phyloP scores from a whole-genome alignment of 2,329 filamentous ascomycete species.

The Aspergillus intermedius region DNA sequence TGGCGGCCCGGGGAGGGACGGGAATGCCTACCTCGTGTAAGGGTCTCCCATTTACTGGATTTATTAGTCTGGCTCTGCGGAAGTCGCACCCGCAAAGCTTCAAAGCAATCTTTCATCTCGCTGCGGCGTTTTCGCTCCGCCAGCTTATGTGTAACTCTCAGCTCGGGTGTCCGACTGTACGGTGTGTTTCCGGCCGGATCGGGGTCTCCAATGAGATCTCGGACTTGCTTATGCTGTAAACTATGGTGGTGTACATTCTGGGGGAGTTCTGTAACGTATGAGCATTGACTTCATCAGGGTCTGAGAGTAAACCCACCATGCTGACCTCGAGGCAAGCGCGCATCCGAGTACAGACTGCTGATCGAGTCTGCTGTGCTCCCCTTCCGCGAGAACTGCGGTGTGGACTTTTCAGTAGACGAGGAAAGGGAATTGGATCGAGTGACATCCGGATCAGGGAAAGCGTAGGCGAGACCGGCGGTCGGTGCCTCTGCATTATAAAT shows the following conservation, averaged over 20 bases:
- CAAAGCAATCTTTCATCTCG: conserved; percentile 49
- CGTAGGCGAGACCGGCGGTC: conserved; percentile 45
- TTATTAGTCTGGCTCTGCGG: conserved; percentile 45
- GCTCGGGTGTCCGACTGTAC: conserved; percentile 45
- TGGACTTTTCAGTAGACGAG: conserved; percentile 26
- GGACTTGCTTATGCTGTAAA: conserved; percentile 44
- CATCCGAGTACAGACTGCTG: conserved; percentile 43
- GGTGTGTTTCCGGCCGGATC: conserved; percentile 40
- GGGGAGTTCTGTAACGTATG: conserved; percentile 34
- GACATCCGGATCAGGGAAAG: conserved; percentile 45
- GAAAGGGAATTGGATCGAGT: conserved; percentile 34
- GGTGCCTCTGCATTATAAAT: conserved; percentile 46
- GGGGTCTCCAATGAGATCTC: conserved; percentile 40
- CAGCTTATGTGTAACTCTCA: conserved; percentile 45
- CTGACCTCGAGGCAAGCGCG: conserved; percentile 41
- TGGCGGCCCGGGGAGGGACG: neutral
- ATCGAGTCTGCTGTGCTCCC: conserved; percentile 43
- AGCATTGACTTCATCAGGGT: conserved; percentile 1
- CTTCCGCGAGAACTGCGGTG: conserved; percentile 36
- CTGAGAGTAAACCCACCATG: conserved; percentile 34
- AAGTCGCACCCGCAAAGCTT: conserved; percentile 38
- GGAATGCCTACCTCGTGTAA: conserved; percentile 36
- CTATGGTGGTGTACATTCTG: conserved; percentile 44
- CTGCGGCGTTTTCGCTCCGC: conserved; percentile 47
- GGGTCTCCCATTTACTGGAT: conserved; percentile 48